Percentiles rank a stretch among this genome's conserved stretches.
Evolutionary conservation across 768 basidiomycete genomes (phyloP).

Genomic region (Mycena rosella): DNA sequence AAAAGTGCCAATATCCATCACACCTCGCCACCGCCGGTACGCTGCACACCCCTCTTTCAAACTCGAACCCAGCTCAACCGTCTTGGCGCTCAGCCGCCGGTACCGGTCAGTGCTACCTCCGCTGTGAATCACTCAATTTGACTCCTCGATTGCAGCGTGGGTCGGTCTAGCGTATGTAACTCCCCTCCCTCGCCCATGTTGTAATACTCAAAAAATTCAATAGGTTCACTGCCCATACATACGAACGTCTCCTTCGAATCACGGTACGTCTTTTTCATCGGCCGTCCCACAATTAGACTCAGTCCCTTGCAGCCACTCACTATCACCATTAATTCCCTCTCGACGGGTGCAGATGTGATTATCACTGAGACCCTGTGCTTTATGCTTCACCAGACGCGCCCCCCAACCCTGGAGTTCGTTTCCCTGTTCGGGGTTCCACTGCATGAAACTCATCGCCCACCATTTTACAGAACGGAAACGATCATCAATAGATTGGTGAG

Average conservation of each 20-base stretch:
- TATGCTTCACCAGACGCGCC: constrained; percentile 61
- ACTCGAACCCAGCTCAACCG: neutral
- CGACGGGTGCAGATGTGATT: constrained; percentile 60
- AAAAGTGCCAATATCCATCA: no score
- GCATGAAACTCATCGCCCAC: neutral
- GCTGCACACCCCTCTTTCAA: constrained; percentile 21
- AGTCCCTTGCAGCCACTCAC: constrained; percentile 56
- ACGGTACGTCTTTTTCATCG: constrained; percentile 43
- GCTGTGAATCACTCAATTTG: neutral
- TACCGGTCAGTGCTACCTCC: constrained; percentile 43
- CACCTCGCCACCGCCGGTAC: constrained; percentile 49
- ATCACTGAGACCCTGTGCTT: constrained; percentile 63
- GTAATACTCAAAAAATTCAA: neutral
- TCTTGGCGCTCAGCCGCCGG: constrained; percentile 45
- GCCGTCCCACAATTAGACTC: no score
- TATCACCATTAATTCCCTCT: constrained; percentile 63
- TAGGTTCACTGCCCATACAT: constrained; percentile 56
- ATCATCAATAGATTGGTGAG: constrained; percentile 64
- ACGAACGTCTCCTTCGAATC: constrained; percentile 49
- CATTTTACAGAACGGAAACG: constrained; percentile 55
- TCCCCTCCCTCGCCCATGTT: no score
- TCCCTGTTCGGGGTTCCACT: constrained; percentile 22
- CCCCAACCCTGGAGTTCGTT: constrained; percentile 63
- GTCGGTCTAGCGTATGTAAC: constrained; percentile 54
- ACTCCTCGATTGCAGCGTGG: constrained; percentile 49